Evolutionary conservation across 257 asterid species (phyloP).

Genomic region (Scutellaria minor): DNA sequence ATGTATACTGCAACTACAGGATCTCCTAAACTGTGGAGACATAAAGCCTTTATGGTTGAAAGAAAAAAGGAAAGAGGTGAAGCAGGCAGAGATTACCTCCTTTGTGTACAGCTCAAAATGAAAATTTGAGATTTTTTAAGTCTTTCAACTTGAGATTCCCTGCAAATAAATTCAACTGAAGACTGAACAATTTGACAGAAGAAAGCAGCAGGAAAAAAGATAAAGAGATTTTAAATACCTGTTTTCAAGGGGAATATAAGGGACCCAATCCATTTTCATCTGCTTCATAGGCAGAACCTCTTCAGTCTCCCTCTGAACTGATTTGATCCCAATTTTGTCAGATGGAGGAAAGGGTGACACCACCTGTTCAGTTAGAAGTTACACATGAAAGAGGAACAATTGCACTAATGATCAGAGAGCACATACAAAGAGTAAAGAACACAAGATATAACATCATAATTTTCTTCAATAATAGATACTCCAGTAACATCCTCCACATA

Average conservation of each 20-base stretch:
- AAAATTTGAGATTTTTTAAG: conserved; percentile 80
- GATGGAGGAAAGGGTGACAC: conserved; percentile 98
- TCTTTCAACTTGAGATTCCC: conserved; percentile 94
- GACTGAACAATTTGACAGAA: conserved; percentile 25
- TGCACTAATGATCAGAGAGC: background rate
- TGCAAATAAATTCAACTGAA: conserved; percentile 39
- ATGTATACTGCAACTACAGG: background rate
- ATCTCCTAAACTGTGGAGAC: background rate
- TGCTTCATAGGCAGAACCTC: conserved; percentile 95
- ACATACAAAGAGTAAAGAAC: background rate
- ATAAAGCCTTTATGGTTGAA: background rate
- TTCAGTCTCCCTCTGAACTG: conserved; percentile 94
- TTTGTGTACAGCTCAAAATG: conserved; percentile 82
- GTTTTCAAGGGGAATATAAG: conserved; percentile 83
- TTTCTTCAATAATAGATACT: background rate
- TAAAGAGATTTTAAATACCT: conserved; percentile 48
- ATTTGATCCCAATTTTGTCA: conserved; percentile 92
- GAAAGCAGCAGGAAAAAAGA: conserved; percentile 30
- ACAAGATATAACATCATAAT: background rate
- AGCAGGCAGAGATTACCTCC: conserved; percentile 58
- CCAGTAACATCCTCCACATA: background rate
- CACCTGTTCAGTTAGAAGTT: conserved; percentile 54
- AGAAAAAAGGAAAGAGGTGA: background rate
- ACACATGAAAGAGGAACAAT: conserved; percentile 24
- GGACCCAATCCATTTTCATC: conserved; percentile 99